These are phyloP conservation scores for Cynara cardunculus DNA, from an alignment of 129 eudicot genomes.

Conservation along the genomic window DNA sequence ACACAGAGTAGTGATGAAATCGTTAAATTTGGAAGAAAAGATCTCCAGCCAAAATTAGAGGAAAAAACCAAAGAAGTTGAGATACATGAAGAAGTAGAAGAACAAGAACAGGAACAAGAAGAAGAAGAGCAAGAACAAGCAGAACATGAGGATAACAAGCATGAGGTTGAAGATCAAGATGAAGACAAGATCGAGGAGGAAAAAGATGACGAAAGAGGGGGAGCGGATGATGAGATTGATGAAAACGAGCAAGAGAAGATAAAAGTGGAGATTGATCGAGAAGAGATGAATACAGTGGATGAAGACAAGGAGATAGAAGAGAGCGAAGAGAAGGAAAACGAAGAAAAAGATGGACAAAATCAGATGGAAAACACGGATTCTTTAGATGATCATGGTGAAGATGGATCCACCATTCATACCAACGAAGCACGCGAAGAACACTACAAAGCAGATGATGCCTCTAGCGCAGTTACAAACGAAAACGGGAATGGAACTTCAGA, in stretches of 20 bases:
- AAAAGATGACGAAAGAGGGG: slow-evolving; percentile 38
- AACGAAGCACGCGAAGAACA: slow-evolving; percentile 81
- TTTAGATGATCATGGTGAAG: slow-evolving; percentile 46
- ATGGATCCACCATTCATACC: slow-evolving; percentile 27
- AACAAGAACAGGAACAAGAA: too few relatives aligned
- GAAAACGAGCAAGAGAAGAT: slow-evolving; percentile 46
- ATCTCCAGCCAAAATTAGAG: slow-evolving; percentile 47
- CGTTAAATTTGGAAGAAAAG: slow-evolving; percentile 62
- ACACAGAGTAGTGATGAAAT: slow-evolving; percentile 26
- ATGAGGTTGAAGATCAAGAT: slow-evolving; percentile 39
- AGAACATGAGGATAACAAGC: slow-evolving; percentile 30
- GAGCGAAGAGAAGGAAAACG: slow-evolving; percentile 24
- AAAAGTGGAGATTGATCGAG: slow-evolving; percentile 43
- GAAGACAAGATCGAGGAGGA: slow-evolving; percentile 36
- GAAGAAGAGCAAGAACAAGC: slow-evolving; percentile 40
- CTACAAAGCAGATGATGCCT: slow-evolving; percentile 96
- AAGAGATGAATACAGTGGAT: slow-evolving; percentile 32
- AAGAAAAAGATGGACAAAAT: slow-evolving; percentile 28
- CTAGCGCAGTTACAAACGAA: slow-evolving; percentile 80
- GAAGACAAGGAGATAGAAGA: slow-evolving; percentile 48
- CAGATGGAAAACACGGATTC: slow-evolving; percentile 30
- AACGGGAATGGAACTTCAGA: slow-evolving; percentile 26
- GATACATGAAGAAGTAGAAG: slow-evolving; percentile 39
- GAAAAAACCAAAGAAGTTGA: slow-evolving; percentile 27
- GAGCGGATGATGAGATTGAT: slow-evolving; percentile 41